These are phyloP conservation scores for Cyamopsis tetragonoloba DNA, from an alignment of 306 rosid species.

Conservation along the genomic window DNA sequence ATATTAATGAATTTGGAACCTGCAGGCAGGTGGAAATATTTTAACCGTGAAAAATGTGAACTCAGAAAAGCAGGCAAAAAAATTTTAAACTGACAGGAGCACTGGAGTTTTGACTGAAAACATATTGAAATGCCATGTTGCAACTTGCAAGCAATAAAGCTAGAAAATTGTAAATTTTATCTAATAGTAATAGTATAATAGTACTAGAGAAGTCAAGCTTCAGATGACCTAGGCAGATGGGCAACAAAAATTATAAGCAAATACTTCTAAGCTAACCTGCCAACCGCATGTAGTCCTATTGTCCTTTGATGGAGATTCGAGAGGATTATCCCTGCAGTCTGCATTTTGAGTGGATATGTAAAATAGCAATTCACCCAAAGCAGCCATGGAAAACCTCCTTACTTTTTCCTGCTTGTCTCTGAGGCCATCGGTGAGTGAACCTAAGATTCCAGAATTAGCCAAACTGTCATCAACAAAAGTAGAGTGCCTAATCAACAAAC, in stretches of 20 bases:
- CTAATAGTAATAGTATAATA: slow-evolving; percentile 9
- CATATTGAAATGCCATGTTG: not conserved
- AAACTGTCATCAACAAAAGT: slow-evolving; percentile 78
- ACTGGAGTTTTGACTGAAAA: not conserved
- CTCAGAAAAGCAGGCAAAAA: not conserved
- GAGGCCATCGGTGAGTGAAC: slow-evolving; percentile 83
- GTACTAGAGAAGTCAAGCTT: slow-evolving; percentile 22
- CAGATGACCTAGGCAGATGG: slow-evolving; percentile 12
- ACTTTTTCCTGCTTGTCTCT: slow-evolving; percentile 96
- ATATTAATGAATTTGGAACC: slow-evolving; percentile 83
- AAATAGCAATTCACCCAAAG: slow-evolving; percentile 89
- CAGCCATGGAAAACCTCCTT: slow-evolving; percentile 98
- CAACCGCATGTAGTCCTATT: slow-evolving; percentile 53
- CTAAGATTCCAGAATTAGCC: slow-evolving; percentile 85
- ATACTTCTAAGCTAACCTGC: slow-evolving; percentile 70
- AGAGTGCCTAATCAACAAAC: slow-evolving; percentile 87
- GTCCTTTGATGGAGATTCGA: slow-evolving; percentile 85
- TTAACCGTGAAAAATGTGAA: slow-evolving; percentile 1
- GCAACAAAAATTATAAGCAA: slow-evolving; percentile 14
- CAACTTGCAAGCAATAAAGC: not conserved
- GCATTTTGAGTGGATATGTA: slow-evolving; percentile 88
- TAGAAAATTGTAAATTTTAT: not conserved
- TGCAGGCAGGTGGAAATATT: slow-evolving; percentile 31
- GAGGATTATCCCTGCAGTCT: slow-evolving; percentile 55
- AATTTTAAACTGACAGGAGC: not conserved